Percentiles rank a stretch among this genome's conserved stretches.
phyloP scores from a whole-genome alignment of 805 yeast species.

The Saccharomyces kudriavzevii region DNA sequence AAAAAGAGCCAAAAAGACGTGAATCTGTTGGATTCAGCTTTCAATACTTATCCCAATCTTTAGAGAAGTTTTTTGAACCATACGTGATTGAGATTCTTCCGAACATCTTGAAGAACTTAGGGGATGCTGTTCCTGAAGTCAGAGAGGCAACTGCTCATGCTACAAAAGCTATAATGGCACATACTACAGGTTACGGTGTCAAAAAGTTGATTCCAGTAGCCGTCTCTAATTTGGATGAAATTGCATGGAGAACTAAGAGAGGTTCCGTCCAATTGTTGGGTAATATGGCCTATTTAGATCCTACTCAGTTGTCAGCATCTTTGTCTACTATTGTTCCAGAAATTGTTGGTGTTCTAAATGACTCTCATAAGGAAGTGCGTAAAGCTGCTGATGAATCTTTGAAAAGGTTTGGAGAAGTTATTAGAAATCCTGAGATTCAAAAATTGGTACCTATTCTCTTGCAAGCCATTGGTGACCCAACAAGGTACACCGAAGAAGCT shows the following conservation, averaged over 20 bases:
- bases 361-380: constrained; percentile 93
- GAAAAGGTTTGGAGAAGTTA: constrained; percentile 91
- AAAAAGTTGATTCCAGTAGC: constrained; percentile 87
- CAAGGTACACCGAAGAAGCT: constrained; percentile 80
- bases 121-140: constrained; percentile 79
- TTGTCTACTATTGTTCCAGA: constrained; percentile 89
- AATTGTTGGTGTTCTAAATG: constrained; percentile 88
- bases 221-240: constrained; percentile 72
- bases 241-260: constrained; percentile 92
- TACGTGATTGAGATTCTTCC: constrained; percentile 87
- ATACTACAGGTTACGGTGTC: constrained; percentile 88
- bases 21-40: constrained; percentile 85
- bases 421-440: constrained; percentile 94
- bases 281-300: constrained; percentile 95
- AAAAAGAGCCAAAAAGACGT: constrained; percentile 60
- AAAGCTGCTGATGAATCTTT: constrained; percentile 87
- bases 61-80: constrained; percentile 83
- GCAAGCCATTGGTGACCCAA: constrained; percentile 93
- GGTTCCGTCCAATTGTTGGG: constrained; percentile 95
- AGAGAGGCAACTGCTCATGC: constrained; percentile 85
- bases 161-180: constrained; percentile 78
- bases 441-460: constrained; percentile 78
- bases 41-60: constrained; percentile 69
- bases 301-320: constrained; percentile 84
- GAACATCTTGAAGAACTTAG: constrained; percentile 66